Percentiles rank a stretch among this genome's conserved stretches.
phyloP scores from a whole-genome alignment of 352 stramenopile genomes.

The Pelagophyceae sp. region DNA sequence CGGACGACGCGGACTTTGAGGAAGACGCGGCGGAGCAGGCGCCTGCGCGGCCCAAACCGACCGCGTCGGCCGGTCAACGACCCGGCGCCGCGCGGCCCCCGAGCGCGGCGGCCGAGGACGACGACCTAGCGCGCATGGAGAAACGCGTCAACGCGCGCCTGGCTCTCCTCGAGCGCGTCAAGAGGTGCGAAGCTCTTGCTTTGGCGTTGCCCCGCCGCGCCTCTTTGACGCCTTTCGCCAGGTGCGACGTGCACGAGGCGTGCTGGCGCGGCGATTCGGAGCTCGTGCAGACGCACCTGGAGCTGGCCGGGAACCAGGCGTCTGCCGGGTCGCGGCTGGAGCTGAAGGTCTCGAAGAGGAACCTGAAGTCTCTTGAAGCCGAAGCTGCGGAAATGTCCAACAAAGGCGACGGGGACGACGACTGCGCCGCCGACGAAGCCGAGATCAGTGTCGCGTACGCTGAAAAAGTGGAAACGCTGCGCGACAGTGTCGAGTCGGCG shows the following conservation, averaged over 20 bases:
- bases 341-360: neutral
- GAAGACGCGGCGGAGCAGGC: neutral
- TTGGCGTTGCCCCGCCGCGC: too few species aligned
- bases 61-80: too few species aligned
- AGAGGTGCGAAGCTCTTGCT: neutral
- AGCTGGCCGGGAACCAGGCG: neutral
- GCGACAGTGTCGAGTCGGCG: neutral
- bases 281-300: neutral
- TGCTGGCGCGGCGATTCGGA: neutral
- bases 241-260: neutral
- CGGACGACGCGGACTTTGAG: neutral
- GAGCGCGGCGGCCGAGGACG: neutral
- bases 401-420: neutral
- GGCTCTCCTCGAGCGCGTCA: neutral
- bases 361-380: neutral
- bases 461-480: neutral
- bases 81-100: too few species aligned
- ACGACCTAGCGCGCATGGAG: neutral
- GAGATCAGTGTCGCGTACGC: slow-evolving; percentile 6
- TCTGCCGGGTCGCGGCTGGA: neutral
- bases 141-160: neutral
- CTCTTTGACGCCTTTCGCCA: neutral
- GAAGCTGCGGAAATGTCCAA: neutral
- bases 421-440: neutral
- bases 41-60: neutral